Base-by-base conservation (phyloP, 306 rosid genomes). In the Quercus ilex region DNA sequence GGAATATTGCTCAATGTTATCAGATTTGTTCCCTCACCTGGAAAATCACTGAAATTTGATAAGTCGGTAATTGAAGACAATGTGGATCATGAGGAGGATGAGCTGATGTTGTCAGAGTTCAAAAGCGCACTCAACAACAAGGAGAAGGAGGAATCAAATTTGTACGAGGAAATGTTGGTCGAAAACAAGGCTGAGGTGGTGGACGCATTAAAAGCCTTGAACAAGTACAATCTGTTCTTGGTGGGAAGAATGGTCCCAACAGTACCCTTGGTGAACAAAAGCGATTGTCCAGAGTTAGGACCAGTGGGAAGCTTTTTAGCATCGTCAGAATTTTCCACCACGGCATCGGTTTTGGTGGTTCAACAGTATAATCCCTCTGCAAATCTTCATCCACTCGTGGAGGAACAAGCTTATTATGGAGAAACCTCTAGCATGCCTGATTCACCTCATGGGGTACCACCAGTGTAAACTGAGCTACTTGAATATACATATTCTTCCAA, bases 251-350 rank as follows among this genome's bases (percentile, higher is more conserved):
- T 81, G 90, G 87, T 89, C 35, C 41, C 85, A 0, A 85, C 79
- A 3, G 79, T 83, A 8, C 86, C 90, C 2, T 81, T 91, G 92
- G 83, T 62, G 33, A 23, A 55, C 3, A 79, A n/a, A 2, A 91
- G 85, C 73, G 93, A 91, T 70, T 86, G 82, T 26, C 82, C 85
- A 18, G 93, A 91, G 74, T 84, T 91, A 57, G 96, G 93, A 43
- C 91, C 93, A 7, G 71, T 91, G 31, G 96, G 96, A 56, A 89
- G 90, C 75, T 91, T 77, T 57, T 11, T 91, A 74, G 91, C 87
- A 11, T 58, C 88, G 6, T 87, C 92, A 2, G 89, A 69, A 0
- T 91, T 87, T 78, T 91, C 93, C 0, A 75, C 77, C n/a, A 80
- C 88, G 0, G 41, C 92, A 1, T 91, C 96, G 3, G 83, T 89